phyloP scores from a whole-genome alignment of 768 basidiomycete genomes.

The Tylopilus balloui region DNA sequence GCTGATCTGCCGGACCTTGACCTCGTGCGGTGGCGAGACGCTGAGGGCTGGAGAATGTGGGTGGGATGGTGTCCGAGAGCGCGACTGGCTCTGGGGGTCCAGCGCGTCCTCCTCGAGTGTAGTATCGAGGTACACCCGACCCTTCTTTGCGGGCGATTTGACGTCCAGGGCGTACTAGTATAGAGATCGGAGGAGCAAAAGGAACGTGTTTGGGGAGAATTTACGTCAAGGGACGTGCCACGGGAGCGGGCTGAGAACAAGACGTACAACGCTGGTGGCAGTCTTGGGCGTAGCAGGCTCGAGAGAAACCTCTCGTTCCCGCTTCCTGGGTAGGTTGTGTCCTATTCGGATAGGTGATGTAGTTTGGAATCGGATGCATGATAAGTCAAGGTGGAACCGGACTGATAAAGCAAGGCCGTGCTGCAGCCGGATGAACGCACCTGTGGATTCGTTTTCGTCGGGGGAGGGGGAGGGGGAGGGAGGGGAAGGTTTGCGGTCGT shows the following conservation, averaged over 20 bases:
- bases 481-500: constrained; percentile 21
- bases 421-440: constrained; percentile 34
- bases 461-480: constrained; percentile 42
- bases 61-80: constrained; percentile 29
- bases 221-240: constrained; percentile 29
- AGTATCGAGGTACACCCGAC: constrained; percentile 55
- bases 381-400: constrained; percentile 22
- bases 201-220: constrained; percentile 20
- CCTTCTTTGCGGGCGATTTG: constrained; percentile 74
- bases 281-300: constrained; percentile 58
- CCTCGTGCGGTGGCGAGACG: constrained; percentile 71
- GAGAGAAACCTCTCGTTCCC: constrained; percentile 73
- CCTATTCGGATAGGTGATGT: constrained; percentile 23
- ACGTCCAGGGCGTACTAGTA: constrained; percentile 34
- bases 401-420: constrained; percentile 23
- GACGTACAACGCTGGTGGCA: constrained; percentile 32
- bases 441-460: constrained; percentile 38
- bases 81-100: constrained; percentile 43
- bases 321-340: constrained; percentile 57
- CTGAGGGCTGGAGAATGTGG: constrained; percentile 31
- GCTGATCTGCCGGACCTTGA: constrained; percentile 76
- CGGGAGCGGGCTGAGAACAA: constrained; percentile 9
- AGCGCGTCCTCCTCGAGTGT: constrained; percentile 55
- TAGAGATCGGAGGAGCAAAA: constrained; percentile 15
- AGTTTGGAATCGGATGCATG: constrained; percentile 21